Evolutionary conservation across 139 green algal genomes (phyloP).

Genomic region (Microglena sp.): DNA sequence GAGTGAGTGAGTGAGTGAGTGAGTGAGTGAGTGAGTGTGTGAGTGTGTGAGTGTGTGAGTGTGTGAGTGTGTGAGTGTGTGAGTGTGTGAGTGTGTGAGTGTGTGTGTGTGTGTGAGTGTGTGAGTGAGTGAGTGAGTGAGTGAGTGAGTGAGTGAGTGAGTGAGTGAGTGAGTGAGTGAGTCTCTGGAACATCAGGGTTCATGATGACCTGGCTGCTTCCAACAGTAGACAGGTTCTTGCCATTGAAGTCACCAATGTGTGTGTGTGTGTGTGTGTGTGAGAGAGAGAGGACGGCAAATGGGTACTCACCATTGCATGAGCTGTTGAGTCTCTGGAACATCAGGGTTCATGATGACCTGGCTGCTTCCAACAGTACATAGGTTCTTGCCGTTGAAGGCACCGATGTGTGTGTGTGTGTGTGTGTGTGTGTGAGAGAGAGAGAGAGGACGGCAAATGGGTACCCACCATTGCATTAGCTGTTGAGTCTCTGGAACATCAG

Average conservation of each 20-base stretch:
- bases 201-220: constrained; percentile 50
- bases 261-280: constrained; percentile 7
- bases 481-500: constrained; percentile 50
- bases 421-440: too few species aligned
- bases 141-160: too few species aligned
- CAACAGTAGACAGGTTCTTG: constrained; percentile 70
- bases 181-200: constrained; percentile 66
- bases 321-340: constrained; percentile 38
- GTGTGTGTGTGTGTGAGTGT: too few species aligned
- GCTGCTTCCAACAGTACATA: constrained; percentile 61
- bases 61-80: too few species aligned
- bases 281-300: neutral
- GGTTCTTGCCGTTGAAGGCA: constrained; percentile 88
- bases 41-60: too few species aligned
- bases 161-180: too few species aligned
- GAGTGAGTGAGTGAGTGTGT: too few species aligned
- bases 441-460: neutral
- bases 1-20: too few species aligned
- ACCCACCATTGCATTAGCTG: constrained; percentile 53
- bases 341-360: constrained; percentile 66
- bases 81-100: too few species aligned
- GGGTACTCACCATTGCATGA: constrained; percentile 51
- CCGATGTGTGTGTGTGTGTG: constrained; percentile 69
- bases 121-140: too few species aligned
- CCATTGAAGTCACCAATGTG: constrained; percentile 92